These are phyloP conservation scores for Hypomontagnella submonticulosa DNA, from an alignment of 495 filamentous ascomycete species.

Conservation along the genomic window DNA sequence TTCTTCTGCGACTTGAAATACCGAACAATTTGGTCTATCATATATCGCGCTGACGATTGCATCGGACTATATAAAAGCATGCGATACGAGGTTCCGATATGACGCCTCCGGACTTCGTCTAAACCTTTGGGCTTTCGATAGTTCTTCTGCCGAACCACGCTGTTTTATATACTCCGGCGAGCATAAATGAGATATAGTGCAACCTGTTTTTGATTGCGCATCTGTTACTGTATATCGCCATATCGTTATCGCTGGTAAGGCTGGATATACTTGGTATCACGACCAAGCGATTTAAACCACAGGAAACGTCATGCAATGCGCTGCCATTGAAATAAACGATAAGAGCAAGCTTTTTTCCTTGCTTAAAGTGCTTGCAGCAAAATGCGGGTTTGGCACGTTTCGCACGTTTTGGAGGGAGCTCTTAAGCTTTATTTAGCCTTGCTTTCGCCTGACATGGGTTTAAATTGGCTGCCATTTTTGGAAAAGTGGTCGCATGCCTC, in stretches of 20 bases:
- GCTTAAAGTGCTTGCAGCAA: conserved; percentile 42
- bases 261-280: too few species aligned
- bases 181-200: too few species aligned
- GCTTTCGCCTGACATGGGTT: conserved; percentile 32
- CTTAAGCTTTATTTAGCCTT: conserved; percentile 24
- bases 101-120: neutral
- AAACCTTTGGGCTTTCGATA: neutral
- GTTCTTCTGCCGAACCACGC: neutral
- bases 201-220: too few species aligned
- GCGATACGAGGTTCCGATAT: conserved; percentile 14
- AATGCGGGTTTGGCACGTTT: conserved; percentile 39
- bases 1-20: neutral
- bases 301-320: too few species aligned
- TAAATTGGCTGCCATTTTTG: conserved; percentile 41
- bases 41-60: neutral
- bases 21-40: conserved; percentile 3
- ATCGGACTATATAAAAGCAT: neutral
- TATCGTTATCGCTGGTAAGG: too few species aligned
- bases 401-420: neutral
- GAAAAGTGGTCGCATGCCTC: conserved; percentile 18
- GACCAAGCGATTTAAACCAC: too few species aligned
- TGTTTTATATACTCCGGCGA: neutral
- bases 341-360: conserved; percentile 12
- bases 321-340: neutral
- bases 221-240: too few species aligned